A percentile compares a stretch with the other conserved stretches of the same genome.
Conservation (phyloP, 495 filamentous ascomycete species). For the Penicillium waksmanii region DNA sequence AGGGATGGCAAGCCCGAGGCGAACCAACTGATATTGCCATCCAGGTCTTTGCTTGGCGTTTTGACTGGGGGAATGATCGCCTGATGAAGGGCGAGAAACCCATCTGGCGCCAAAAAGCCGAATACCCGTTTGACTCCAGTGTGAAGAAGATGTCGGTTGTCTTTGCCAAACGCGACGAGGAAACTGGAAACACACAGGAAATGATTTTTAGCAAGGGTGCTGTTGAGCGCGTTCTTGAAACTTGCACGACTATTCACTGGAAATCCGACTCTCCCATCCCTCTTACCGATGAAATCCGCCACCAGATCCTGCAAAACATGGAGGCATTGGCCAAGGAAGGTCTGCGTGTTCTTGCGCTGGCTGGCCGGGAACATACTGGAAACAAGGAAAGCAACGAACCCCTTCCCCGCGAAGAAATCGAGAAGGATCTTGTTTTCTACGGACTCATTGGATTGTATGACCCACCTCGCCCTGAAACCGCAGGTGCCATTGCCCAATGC, state of each 20-base stretch:
- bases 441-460: constrained; percentile 76
- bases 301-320: constrained; percentile 65
- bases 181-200: constrained; percentile 31
- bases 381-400: constrained; percentile 39
- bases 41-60: constrained; percentile 67
- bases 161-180: constrained; percentile 44
- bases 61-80: constrained; percentile 60
- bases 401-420: constrained; percentile 59
- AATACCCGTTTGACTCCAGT: constrained; percentile 69
- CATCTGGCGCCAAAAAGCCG: constrained; percentile 58
- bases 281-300: constrained; percentile 45
- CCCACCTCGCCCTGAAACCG: constrained; percentile 62
- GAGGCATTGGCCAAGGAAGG: constrained; percentile 64
- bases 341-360: constrained; percentile 66
- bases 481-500: constrained; percentile 60
- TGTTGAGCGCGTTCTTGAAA: constrained; percentile 75
- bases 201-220: constrained; percentile 77
- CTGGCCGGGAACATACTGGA: constrained; percentile 47
- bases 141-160: constrained; percentile 73
- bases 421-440: constrained; percentile 61
- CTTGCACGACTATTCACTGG: constrained; percentile 60
- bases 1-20: constrained; percentile 63
- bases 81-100: constrained; percentile 55
- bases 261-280: constrained; percentile 39
- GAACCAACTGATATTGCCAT: constrained; percentile 74